Evolutionary conservation across 257 asterid genomes (phyloP).

Genomic region (Nicotiana knightiana): DNA sequence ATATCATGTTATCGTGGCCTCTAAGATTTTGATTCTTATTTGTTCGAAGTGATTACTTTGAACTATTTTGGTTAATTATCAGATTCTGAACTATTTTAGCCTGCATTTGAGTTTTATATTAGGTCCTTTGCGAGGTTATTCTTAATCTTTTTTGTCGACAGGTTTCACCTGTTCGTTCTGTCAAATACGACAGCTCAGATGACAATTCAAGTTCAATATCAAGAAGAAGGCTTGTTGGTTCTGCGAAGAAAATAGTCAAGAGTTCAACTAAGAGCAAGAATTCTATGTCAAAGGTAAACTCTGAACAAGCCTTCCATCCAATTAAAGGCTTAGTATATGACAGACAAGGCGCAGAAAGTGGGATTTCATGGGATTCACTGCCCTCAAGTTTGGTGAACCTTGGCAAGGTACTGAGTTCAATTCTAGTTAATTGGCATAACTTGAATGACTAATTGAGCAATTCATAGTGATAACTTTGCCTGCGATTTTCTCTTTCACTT

Average conservation of each 20-base stretch:
- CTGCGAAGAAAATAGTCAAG: slow-evolving; percentile 25
- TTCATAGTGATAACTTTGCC: neutral
- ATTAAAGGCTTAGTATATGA: slow-evolving; percentile 32
- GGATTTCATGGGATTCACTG: slow-evolving; percentile 51
- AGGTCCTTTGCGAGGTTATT: neutral
- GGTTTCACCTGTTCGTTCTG: slow-evolving; percentile 56
- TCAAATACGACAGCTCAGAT: slow-evolving; percentile 50
- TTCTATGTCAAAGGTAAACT: slow-evolving; percentile 17
- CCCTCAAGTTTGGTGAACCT: slow-evolving; percentile 41
- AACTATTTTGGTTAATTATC: neutral
- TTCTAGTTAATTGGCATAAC: neutral
- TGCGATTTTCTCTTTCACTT: slow-evolving; percentile 5
- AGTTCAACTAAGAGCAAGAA: slow-evolving; percentile 27
- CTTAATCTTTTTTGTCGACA: slow-evolving; percentile 16
- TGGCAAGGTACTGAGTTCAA: slow-evolving; percentile 52
- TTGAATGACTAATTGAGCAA: neutral
- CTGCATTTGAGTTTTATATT: neutral
- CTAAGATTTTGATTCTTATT: neutral
- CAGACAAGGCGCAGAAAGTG: slow-evolving; percentile 45
- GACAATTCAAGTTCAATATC: slow-evolving; percentile 35
- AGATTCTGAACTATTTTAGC: neutral
- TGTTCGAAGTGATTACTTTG: neutral
- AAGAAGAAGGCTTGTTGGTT: slow-evolving; percentile 19
- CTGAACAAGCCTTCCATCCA: slow-evolving; percentile 21
- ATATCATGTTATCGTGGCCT: too few relatives aligned